Percentiles rank a stretch among this genome's conserved stretches.
phyloP scores from a whole-genome alignment of 1,284 basidiomycete genomes.

The Cryptococcus depauperatus region DNA sequence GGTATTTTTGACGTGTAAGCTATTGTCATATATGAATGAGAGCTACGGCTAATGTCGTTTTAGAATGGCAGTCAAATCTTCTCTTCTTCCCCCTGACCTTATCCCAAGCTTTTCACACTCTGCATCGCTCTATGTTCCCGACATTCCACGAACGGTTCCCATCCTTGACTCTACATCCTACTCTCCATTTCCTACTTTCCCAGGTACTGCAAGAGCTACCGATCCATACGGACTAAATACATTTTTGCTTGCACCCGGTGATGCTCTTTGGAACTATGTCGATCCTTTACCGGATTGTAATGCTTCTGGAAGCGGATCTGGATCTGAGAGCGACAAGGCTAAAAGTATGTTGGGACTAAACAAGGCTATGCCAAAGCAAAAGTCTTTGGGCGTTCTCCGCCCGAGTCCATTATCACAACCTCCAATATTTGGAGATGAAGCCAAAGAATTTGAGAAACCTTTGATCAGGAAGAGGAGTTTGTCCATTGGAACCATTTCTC shows the following conservation, averaged over 20 bases:
- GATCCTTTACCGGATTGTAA: slow-evolving; percentile 16
- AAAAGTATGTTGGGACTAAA: background rate
- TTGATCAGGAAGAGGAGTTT: slow-evolving; percentile 2
- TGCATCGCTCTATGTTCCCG: slow-evolving; percentile 22
- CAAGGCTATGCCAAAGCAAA: background rate
- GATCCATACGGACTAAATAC: slow-evolving; percentile 38
- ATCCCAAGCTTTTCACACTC: slow-evolving; percentile 19
- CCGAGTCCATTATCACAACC: slow-evolving; percentile 22
- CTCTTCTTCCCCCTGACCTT: too few relatives aligned
- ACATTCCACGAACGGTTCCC: slow-evolving; percentile 13
- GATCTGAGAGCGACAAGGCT: slow-evolving; percentile 2
- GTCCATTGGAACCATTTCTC: slow-evolving; percentile 7
- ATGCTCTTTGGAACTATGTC: slow-evolving; percentile 32
- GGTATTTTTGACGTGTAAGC: too few relatives aligned
- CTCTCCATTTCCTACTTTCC: slow-evolving; percentile 38
- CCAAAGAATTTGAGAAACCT: slow-evolving; percentile 2
- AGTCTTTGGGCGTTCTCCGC: slow-evolving; percentile 9
- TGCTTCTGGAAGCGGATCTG: background rate
- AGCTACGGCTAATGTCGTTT: too few relatives aligned
- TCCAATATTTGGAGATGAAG: slow-evolving; percentile 16
- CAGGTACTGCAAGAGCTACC: slow-evolving; percentile 10
- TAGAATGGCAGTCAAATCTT: too few relatives aligned
- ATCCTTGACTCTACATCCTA: slow-evolving; percentile 28
- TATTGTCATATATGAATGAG: too few relatives aligned
- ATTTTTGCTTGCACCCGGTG: slow-evolving; percentile 34